Evolutionary conservation across 83 land plant species (phyloP), one percentile per base, ranked within the genome.

Genomic region (Diphasiastrum complanatum): DNA sequence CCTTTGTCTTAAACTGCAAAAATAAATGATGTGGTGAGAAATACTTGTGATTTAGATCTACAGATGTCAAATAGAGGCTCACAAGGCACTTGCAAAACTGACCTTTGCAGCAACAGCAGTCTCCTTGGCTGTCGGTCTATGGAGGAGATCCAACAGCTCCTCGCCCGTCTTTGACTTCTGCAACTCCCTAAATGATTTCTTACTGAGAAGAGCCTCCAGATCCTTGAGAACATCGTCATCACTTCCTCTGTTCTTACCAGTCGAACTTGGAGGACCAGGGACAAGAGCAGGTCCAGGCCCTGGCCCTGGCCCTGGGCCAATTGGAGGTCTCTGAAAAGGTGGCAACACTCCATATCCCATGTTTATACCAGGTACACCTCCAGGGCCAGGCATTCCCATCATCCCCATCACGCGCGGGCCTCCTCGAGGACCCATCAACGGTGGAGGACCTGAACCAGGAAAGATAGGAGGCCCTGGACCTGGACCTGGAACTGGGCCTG

Each of bases 51-150:
- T 14, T 16, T 47, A 19, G 20, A 16, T 46, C 10, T 18, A 45
- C 61, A 60, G n/a, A 6, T 55, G 45, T 10, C 8, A 55, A 55
- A 27, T 8, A 25, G 12, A 26, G 45, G 6, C 18, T 0, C 27
- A 63, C 22, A 63, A 48, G 33, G 18, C 26, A 48, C 22, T 5
- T n/a, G 33, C 23, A 25, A 32, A n/a, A 26, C 64, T 47, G n/a
- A 90, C 98, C 87, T 83, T 92, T 19, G 83, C 96, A 50, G 96
- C 96, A 48, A 85, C 83, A 59, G 98, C 98, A 68, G 87, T 88
- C 65, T 92, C 98, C 58, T 47, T 88, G 2, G 98, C 96, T 63
- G 98, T 92, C 2, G 98, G 98, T 11, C 96, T 64, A 54, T 92
- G 96, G 61, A 92, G 80, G 45, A 92, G 88, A 61, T 92, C 95